Percentiles rank a stretch among this genome's conserved stretches.
phyloP scores from a whole-genome alignment of 73 alveolate species.

The Uronychia binucleata region DNA sequence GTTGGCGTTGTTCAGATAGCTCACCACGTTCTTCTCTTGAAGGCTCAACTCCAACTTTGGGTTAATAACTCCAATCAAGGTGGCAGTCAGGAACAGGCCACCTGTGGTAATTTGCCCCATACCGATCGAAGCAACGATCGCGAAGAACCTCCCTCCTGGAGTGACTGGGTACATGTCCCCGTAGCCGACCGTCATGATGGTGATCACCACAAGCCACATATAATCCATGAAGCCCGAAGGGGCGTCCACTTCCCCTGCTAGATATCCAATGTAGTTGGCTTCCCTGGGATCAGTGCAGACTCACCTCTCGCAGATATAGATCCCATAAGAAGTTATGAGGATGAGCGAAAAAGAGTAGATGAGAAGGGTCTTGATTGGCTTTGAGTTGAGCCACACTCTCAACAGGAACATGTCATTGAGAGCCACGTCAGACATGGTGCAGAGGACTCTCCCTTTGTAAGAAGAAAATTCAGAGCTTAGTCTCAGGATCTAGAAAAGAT shows the following conservation, averaged over 20 bases:
- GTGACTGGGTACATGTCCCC: conserved; percentile 89
- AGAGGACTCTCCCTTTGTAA: not conserved
- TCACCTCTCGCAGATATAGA: not conserved
- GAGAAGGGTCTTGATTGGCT: not conserved
- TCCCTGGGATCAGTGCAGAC: not conserved
- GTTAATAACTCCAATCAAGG: not conserved
- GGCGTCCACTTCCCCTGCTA: not conserved
- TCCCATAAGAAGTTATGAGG: not conserved
- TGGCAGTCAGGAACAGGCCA: not conserved
- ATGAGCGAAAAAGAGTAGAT: not conserved
- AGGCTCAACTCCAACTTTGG: not conserved
- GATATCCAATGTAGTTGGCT: not conserved
- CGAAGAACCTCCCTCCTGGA: conserved; percentile 72
- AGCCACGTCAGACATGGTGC: not conserved
- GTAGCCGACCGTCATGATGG: conserved; percentile 90
- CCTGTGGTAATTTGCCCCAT: not conserved
- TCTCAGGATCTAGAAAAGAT: not conserved
- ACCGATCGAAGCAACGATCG: conserved; percentile 23
- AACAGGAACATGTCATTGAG: not conserved
- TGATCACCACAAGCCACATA: conserved; percentile 80
- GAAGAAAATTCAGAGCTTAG: not conserved
- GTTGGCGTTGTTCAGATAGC: not conserved
- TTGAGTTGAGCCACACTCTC: not conserved
- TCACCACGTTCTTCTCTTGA: not conserved
- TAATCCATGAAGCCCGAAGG: conserved; percentile 21